These are phyloP conservation scores for Xylaria scruposa DNA, from an alignment of 495 filamentous ascomycete species.

Conservation along the genomic window DNA sequence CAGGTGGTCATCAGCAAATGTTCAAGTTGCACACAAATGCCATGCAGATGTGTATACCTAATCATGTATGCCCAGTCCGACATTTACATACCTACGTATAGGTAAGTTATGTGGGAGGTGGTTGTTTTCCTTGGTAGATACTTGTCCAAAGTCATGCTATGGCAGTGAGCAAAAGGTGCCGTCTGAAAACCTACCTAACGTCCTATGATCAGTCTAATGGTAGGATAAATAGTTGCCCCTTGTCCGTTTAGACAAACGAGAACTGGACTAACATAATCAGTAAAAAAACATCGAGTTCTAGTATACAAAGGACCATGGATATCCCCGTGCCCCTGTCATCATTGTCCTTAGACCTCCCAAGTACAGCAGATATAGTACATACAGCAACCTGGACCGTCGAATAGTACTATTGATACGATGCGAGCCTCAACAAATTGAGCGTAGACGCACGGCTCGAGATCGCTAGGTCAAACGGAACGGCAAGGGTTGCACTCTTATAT, in stretches of 20 bases:
- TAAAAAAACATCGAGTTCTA: not conserved
- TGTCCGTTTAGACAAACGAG: not conserved
- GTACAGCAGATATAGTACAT: not conserved
- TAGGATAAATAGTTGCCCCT: not conserved
- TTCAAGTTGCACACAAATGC: slow-evolving; percentile 23
- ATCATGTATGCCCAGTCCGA: slow-evolving; percentile 21
- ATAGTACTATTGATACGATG: not conserved
- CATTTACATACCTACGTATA: not conserved
- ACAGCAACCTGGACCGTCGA: not conserved
- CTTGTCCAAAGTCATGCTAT: not conserved
- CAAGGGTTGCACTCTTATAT: slow-evolving; percentile 6
- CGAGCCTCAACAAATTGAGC: not conserved
- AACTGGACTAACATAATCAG: not conserved
- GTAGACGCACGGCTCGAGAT: slow-evolving; percentile 12
- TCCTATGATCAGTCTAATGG: not conserved
- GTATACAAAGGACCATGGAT: not conserved
- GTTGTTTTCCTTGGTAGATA: not conserved
- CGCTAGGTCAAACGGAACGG: slow-evolving; percentile 5
- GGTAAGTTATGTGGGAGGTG: too few relatives aligned
- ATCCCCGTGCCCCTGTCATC: slow-evolving; percentile 16
- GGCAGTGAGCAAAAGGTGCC: too few relatives aligned
- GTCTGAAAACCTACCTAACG: not conserved
- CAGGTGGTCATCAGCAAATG: slow-evolving; percentile 27
- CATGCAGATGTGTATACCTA: slow-evolving; percentile 22
- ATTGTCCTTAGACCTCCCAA: not conserved